Evolutionary conservation across 1,139 yeast genomes (phyloP), one percentile per base, ranked within the genome.

Genomic region (Saccharomyces hybrid): DNA sequence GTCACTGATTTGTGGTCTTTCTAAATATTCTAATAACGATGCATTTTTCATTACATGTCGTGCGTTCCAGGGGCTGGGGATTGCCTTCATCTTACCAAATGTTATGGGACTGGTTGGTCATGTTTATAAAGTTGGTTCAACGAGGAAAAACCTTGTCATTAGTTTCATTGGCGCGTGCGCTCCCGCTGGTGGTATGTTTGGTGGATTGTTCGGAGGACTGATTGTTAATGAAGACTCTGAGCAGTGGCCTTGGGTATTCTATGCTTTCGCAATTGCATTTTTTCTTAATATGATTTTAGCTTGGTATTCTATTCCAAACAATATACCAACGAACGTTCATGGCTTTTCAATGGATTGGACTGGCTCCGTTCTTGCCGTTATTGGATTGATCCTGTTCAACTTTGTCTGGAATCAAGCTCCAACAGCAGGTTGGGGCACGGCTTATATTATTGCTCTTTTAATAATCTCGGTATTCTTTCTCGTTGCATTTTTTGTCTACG

Each of bases 361-460:
- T 4, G 84, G 84, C 6, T 71, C 81, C 0, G n/a, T 65, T 0
- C 54, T 75, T 28, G 84, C 83, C 5, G 74, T 80, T 5, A 53
- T 68, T 11, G 83, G 83, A 0, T 65, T 80, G 50, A 71, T 80
- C 2, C 59, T 80, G 29, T 70, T 81, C 61, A 79, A 78, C 59
- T 78, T 81, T 62, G 75, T 75, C 4, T 76, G 82, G 77, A 80
- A 77, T 57, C 84, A 80, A 60, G 83, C 81, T 2, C 81, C 83
- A 0, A 70, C 74, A 5, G 78, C 67, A 9, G 81, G 83, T 2
- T 81, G 83, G 84, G 57, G 62, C 53, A 69, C 20, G 5, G 70
- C 77, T 1, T 80, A 80, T 59, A 71, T 79, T 47, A 74, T 79
- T 8, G 79, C 69, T 0, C 63, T 80, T 20, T 20, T 20, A 20